A percentile compares a stretch with the other conserved stretches of the same genome.
Evolutionary conservation across 2,329 filamentous ascomycete genomes (phyloP).

Genomic region (Curvularia hawaiiensis): DNA sequence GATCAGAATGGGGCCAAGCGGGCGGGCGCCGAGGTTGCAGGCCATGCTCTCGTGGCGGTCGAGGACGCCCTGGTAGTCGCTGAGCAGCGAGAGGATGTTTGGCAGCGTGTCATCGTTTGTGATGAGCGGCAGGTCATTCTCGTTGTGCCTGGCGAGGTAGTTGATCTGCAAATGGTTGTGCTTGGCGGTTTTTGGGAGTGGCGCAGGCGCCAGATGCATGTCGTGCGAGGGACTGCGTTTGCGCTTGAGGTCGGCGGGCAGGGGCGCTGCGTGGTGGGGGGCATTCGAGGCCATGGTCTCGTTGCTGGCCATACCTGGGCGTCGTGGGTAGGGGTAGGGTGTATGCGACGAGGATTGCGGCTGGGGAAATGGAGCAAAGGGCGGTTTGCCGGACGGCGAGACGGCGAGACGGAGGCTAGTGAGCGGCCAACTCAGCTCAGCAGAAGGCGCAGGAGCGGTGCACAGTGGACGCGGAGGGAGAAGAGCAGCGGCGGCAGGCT

Average conservation of each 20-base stretch:
- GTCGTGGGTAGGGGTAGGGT: slow-evolving; percentile 21
- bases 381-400: neutral
- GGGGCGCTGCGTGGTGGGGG: slow-evolving; percentile 25
- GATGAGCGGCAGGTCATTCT: slow-evolving; percentile 66
- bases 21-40: slow-evolving; percentile 80
- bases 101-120: slow-evolving; percentile 72
- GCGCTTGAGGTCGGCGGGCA: slow-evolving; percentile 50
- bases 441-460: slow-evolving; percentile 3
- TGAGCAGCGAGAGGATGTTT: slow-evolving; percentile 73
- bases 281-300: slow-evolving; percentile 30
- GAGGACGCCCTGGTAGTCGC: slow-evolving; percentile 83
- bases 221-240: slow-evolving; percentile 53
- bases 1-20: slow-evolving; percentile 80
- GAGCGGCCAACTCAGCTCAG: slow-evolving; percentile 20
- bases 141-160: slow-evolving; percentile 67
- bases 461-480: slow-evolving; percentile 15
- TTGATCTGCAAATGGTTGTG: slow-evolving; percentile 70
- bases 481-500: slow-evolving; percentile 2
- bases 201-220: slow-evolving; percentile 41
- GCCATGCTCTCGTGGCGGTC: slow-evolving; percentile 87
- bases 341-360: slow-evolving; percentile 12
- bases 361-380: slow-evolving; percentile 12
- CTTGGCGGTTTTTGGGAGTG: slow-evolving; percentile 59
- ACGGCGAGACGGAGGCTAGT: slow-evolving; percentile 33
- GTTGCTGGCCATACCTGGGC: slow-evolving; percentile 32